These are phyloP conservation scores for Daldinia sp. DNA, from an alignment of 2,329 filamentous ascomycete genomes.

Conservation along the genomic window DNA sequence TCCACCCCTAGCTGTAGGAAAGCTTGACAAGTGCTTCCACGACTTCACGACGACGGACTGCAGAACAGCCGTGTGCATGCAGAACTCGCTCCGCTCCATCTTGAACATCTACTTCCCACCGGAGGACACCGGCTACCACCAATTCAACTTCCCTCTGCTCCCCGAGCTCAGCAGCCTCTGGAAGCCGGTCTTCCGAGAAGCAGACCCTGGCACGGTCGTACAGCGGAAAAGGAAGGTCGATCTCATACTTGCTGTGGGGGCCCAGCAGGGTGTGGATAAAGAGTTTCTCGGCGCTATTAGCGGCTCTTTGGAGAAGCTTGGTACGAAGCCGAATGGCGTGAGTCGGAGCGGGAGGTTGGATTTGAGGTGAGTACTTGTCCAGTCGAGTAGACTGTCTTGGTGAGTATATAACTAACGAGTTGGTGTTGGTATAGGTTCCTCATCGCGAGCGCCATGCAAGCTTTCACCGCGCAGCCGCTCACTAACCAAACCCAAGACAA, in stretches of 20 bases:
- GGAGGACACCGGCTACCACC: constrained; percentile 60
- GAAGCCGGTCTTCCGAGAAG: constrained; percentile 64
- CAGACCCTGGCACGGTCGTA: constrained; percentile 48
- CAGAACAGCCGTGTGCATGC: constrained; percentile 65
- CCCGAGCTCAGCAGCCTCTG: constrained; percentile 65
- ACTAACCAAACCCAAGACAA: constrained; percentile 64
- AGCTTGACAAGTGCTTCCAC: constrained; percentile 57
- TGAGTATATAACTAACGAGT: constrained; percentile 16
- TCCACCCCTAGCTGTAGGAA: constrained; percentile 52
- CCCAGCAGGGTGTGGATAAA: constrained; percentile 65
- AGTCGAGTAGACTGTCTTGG: background rate
- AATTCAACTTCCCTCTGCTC: constrained; percentile 61
- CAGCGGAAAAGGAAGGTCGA: constrained; percentile 61
- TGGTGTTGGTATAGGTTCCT: constrained; percentile 59
- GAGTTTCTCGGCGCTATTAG: constrained; percentile 63
- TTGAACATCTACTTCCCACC: constrained; percentile 65
- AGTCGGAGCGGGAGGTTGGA: constrained; percentile 69
- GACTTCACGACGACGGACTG: constrained; percentile 57
- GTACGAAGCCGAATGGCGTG: constrained; percentile 61
- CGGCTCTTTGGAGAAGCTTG: constrained; percentile 67
- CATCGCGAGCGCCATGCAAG: constrained; percentile 71
- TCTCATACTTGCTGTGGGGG: constrained; percentile 70
- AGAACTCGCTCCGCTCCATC: constrained; percentile 68
- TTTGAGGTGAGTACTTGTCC: constrained; percentile 60
- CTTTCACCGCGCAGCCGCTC: constrained; percentile 64